Evolutionary conservation across 352 stramenopile genomes (phyloP), one percentile per base, ranked within the genome.

Genomic region (Pythium angustatum): DNA sequence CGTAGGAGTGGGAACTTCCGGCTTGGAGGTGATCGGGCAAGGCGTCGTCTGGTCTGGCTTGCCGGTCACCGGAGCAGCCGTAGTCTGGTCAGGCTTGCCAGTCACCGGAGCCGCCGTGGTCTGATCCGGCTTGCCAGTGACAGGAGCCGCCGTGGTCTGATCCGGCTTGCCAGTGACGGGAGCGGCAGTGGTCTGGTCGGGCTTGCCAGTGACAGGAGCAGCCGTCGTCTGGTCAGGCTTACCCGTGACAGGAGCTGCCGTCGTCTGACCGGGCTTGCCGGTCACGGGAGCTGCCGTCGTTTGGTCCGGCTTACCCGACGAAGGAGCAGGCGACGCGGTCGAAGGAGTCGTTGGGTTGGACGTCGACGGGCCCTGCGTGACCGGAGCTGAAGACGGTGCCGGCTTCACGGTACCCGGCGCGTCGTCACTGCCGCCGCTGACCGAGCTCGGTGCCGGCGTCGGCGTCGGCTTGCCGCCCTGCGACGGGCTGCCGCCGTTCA

Each of bases 31-130:
- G 12, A 28, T 40, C 24, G 49, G 49, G 5, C 14, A n/a, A 12
- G 49, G 30, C 3, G 52, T 21, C 19, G 28, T 24, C 17, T 7
- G 44, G 21, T 28, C 44, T 26, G 44, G 44, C 44, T 52, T 55
- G 30, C 6, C 6, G 3, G 48, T 36, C 26, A 55, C 48, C 24
- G 48, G 48, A 6, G 8, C 8, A 9, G 48, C 3, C 19, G 48
- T 55, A 24, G 48, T 55, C 14, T 7, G 52, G 11, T 30, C 47
- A 31, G 34, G 31, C 21, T 55, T 28, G 24, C 38, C n/a, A 19
- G 54, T 61, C 21, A 63, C 56, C 26, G 44, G 56, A n/a, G 27
- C 28, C 6, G 7, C 15, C 22, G 38, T 24, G 22, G n/a, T n/a
- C n/a, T n/a, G n/a, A n/a, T n/a, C n/a, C n/a, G 49, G 49, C 26